phyloP scores from a whole-genome alignment of 352 stramenopile species.

The Blastocystis sp. region DNA sequence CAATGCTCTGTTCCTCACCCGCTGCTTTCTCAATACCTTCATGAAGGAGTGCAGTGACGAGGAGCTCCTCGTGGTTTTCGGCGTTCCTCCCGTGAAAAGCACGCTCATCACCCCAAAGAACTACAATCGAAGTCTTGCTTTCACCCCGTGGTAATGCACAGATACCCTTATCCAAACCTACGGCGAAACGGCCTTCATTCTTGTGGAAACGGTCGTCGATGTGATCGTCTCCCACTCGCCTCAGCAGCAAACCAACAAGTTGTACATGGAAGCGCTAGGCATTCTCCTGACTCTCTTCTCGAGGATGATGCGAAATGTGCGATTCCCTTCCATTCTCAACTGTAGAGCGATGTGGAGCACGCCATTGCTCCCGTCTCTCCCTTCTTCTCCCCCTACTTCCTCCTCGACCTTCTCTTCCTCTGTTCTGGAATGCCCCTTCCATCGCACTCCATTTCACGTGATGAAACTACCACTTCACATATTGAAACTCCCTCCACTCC shows the following conservation, averaged over 20 bases:
- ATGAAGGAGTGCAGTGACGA: conserved; percentile 47
- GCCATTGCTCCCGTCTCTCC: conserved; percentile 43
- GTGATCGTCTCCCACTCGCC: conserved; percentile 45
- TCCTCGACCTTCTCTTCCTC: conserved; percentile 45
- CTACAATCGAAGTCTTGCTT: background rate
- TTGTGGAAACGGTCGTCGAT: conserved; percentile 50
- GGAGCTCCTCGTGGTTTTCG: conserved; percentile 29
- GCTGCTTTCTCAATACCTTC: conserved; percentile 56
- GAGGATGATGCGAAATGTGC: conserved; percentile 32
- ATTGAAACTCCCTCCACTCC: too few species aligned
- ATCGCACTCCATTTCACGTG: background rate
- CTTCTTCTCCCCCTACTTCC: conserved; percentile 43
- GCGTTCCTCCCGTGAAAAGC: background rate
- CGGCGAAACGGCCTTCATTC: conserved; percentile 15
- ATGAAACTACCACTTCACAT: background rate
- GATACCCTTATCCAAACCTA: conserved; percentile 44
- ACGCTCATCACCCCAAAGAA: conserved; percentile 21
- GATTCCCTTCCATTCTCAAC: background rate
- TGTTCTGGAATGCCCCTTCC: conserved; percentile 41
- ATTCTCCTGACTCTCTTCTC: conserved; percentile 37
- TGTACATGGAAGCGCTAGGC: conserved; percentile 49
- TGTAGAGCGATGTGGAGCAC: conserved; percentile 22
- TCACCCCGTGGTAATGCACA: background rate
- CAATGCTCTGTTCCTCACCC: conserved; percentile 42
- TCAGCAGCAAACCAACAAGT: conserved; percentile 61